Conservation (phyloP, 2,329 filamentous ascomycete genomes). For the Exophiala lecanii-corni region DNA sequence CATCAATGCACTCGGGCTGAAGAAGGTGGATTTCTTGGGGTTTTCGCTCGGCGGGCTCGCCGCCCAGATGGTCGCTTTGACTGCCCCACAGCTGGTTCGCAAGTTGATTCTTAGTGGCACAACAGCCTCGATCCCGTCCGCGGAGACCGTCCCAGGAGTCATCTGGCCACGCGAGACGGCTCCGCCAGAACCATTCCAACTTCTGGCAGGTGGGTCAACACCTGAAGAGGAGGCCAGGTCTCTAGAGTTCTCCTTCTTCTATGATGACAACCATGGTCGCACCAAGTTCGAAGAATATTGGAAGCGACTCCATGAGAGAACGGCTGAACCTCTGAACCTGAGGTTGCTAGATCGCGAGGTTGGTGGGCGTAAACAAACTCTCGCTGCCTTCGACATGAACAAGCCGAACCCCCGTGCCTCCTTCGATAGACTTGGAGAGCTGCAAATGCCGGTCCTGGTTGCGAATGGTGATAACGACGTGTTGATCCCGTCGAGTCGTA, state of each 20-base stretch:
- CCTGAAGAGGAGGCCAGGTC: slow-evolving; percentile 5
- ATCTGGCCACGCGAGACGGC: slow-evolving; percentile 17
- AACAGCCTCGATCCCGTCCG: slow-evolving; percentile 8
- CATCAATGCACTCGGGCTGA: slow-evolving; percentile 13
- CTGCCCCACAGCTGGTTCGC: slow-evolving; percentile 13
- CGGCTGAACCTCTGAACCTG: slow-evolving; percentile 13
- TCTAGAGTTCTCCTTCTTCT: slow-evolving; percentile 16
- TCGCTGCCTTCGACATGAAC: slow-evolving; percentile 7
- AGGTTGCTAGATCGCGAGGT: slow-evolving; percentile 8
- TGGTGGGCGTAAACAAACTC: slow-evolving; percentile 8
- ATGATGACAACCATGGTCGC: slow-evolving; percentile 7
- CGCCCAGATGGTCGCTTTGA: slow-evolving; percentile 14
- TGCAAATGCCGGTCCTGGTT: slow-evolving; percentile 15
- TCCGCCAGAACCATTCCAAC: slow-evolving; percentile 2
- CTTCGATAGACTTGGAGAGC: slow-evolving; percentile 14
- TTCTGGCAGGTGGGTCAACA: slow-evolving; percentile 4
- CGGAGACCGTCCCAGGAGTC: slow-evolving; percentile 11
- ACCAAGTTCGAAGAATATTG: slow-evolving; percentile 13
- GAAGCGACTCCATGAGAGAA: slow-evolving; percentile 10
- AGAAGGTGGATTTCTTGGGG: slow-evolving; percentile 16
- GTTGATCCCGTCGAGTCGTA: slow-evolving; percentile 17
- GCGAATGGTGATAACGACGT: slow-evolving; percentile 16
- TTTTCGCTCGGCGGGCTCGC: slow-evolving; percentile 18
- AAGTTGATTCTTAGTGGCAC: slow-evolving; percentile 15
- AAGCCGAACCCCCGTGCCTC: slow-evolving; percentile 7